Evolutionary conservation across 352 stramenopile genomes (phyloP).

Genomic region (Phytophthora citricola): DNA sequence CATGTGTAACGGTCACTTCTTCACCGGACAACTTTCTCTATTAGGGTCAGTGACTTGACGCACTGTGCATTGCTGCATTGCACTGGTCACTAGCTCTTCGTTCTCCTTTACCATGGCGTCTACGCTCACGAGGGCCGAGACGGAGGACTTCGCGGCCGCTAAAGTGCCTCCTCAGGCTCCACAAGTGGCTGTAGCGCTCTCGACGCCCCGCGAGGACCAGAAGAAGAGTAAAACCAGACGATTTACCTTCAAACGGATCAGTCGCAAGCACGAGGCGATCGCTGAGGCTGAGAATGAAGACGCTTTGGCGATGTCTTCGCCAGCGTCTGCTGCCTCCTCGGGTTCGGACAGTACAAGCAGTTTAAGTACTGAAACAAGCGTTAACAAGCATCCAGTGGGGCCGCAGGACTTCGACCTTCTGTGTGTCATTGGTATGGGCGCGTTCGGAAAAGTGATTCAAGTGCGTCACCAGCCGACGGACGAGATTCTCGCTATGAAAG

Average conservation of each 20-base stretch:
- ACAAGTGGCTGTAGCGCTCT: slow-evolving; percentile 18
- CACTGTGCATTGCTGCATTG: slow-evolving; percentile 4
- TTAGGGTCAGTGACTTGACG: neutral
- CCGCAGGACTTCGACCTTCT: slow-evolving; percentile 85
- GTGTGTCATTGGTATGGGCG: slow-evolving; percentile 84
- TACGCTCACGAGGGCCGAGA: slow-evolving; percentile 62
- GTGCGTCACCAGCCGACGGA: slow-evolving; percentile 75
- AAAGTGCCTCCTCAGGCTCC: slow-evolving; percentile 39
- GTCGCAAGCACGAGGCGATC: slow-evolving; percentile 33
- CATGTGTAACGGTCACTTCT: neutral
- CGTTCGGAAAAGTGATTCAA: slow-evolving; percentile 89
- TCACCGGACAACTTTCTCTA: neutral
- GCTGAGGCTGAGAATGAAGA: slow-evolving; percentile 35
- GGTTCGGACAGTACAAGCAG: slow-evolving; percentile 21
- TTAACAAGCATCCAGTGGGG: slow-evolving; percentile 40
- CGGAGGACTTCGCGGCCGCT: slow-evolving; percentile 69
- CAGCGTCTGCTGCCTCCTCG: neutral
- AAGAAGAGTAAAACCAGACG: slow-evolving; percentile 19
- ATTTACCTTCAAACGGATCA: slow-evolving; percentile 44
- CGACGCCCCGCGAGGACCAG: neutral
- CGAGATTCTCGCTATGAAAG: slow-evolving; percentile 88
- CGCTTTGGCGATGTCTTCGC: neutral
- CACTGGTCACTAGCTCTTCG: slow-evolving; percentile 21
- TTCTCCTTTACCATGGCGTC: slow-evolving; percentile 25
- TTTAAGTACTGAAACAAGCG: slow-evolving; percentile 21